Conservation (phyloP, 2,329 filamentous ascomycete genomes). For the Fusarium illudens region DNA sequence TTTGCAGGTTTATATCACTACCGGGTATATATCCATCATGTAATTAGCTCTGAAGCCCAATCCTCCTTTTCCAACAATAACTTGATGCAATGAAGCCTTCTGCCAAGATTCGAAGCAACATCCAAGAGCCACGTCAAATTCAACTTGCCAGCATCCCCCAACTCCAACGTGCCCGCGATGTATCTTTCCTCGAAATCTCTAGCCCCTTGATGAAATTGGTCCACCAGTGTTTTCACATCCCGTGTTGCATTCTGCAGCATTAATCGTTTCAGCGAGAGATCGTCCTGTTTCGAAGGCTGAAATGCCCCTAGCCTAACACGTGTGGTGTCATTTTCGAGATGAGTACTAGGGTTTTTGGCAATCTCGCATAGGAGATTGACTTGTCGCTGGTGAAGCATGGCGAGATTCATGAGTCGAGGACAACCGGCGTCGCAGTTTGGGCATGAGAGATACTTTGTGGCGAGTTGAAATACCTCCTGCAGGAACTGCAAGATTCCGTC, state of each 20-base stretch:
- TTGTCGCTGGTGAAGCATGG: slow-evolving; percentile 14
- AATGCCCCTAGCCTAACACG: background rate
- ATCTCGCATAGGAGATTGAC: slow-evolving; percentile 1
- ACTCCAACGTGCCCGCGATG: background rate
- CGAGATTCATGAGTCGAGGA: slow-evolving; percentile 6
- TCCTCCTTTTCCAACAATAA: background rate
- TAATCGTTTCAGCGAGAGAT: slow-evolving; percentile 2
- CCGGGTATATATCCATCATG: no score
- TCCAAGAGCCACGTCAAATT: slow-evolving; percentile 7
- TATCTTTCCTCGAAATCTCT: slow-evolving; percentile 3
- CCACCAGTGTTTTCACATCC: background rate
- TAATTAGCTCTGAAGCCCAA: background rate
- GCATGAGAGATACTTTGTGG: slow-evolving; percentile 2
- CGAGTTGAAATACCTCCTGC: background rate
- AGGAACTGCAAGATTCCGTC: background rate
- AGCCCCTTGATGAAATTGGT: background rate
- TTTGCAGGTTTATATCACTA: no score
- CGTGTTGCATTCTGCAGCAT: slow-evolving; percentile 3
- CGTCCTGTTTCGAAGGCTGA: background rate
- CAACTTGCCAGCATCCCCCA: slow-evolving; percentile 7
- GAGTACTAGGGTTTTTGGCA: background rate
- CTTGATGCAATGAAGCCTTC: background rate
- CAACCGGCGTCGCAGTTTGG: slow-evolving; percentile 10
- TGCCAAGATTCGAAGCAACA: background rate
- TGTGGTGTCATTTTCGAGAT: background rate